These are phyloP conservation scores for Bauhinia variegata DNA, from an alignment of 306 rosid species.

Conservation along the genomic window DNA sequence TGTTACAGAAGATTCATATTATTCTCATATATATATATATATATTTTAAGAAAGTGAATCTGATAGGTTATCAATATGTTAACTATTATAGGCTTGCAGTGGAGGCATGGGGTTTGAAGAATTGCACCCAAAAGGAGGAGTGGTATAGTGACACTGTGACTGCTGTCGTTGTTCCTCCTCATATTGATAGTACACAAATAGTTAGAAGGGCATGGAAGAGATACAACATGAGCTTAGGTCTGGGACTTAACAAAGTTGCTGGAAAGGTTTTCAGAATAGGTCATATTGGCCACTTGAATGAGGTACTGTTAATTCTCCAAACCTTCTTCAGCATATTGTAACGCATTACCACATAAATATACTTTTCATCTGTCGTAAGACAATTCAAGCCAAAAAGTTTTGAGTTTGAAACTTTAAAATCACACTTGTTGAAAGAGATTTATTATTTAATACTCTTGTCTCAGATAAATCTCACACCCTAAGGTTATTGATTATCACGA, in stretches of 20 bases:
- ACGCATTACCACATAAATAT: not conserved
- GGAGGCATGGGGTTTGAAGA: constrained; percentile 99
- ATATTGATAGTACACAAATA: constrained; percentile 83
- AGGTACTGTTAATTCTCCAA: constrained; percentile 55
- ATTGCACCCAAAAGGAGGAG: constrained; percentile 94
- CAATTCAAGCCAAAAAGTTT: too few species aligned
- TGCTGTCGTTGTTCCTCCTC: constrained; percentile 87
- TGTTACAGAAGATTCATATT: too few species aligned
- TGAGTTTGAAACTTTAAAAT: too few species aligned
- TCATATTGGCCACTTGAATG: constrained; percentile 91
- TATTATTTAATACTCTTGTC: too few species aligned
- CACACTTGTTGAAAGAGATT: too few species aligned
- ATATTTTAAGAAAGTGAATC: constrained; percentile 4
- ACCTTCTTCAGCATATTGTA: constrained; percentile 17
- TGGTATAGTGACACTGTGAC: constrained; percentile 96
- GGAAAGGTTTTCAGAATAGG: constrained; percentile 99
- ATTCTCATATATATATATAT: too few species aligned
- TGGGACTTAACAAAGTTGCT: constrained; percentile 93
- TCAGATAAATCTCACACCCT: too few species aligned
- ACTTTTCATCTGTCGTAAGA: not conserved
- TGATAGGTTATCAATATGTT: constrained; percentile 23
- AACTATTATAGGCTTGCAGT: constrained; percentile 81
- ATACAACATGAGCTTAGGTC: constrained; percentile 94
- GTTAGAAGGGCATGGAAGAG: constrained; percentile 92
- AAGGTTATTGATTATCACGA: too few species aligned